Base-by-base conservation (phyloP, 345 rosid genomes). In the Mallotus nudiflorus region DNA sequence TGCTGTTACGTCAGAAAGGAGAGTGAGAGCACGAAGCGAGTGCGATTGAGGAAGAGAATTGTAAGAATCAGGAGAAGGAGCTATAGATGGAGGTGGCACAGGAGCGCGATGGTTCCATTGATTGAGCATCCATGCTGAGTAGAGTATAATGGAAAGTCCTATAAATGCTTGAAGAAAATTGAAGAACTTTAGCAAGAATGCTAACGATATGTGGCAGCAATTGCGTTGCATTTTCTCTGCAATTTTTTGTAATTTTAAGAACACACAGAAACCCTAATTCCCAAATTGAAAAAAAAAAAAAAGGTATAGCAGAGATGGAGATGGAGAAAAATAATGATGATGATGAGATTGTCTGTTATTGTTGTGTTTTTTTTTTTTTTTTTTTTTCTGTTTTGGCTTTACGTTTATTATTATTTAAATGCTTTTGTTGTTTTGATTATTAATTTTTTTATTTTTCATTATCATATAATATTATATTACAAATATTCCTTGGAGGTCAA, bases 51-150 rank as follows among this genome's bases (percentile, higher is more conserved):
- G 75, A 54, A n/a, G n/a, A n/a, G 66, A 58, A 18, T 19, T 55
- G 1, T 82, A 72, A 29, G 88, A 72, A 45, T 62, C 77, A 4
- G 86, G 83, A 33, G 88, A 77, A 1, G 83, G 88, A 67, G 85
- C 78, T 9, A 49, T 25, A 37, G 29, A 27, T 16, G 87, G 73
- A 22, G 88, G 82, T 6, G 77, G 28, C 58, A 69, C 19, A 25
- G 88, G 94, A 19, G 69, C 29, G 59, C 60, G 89, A 71, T 77
- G 86, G 75, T 83, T 79, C 95, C 93, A 91, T 53, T 88, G 91
- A 80, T 85, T 71, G 56, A 91, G 88, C 96, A 94, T 90, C 97
- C 97, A 94, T 37, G 84, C 16, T 3, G 98, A 94, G 85, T 90
- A 91, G 66, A 89, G 31, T 12, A 91, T 67, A 68, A 91, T 86